Percentiles rank a stretch among this genome's conserved stretches.
Evolutionary conservation across 148 eudicot species (phyloP).

Genomic region (Pharnaceum exiguum): DNA sequence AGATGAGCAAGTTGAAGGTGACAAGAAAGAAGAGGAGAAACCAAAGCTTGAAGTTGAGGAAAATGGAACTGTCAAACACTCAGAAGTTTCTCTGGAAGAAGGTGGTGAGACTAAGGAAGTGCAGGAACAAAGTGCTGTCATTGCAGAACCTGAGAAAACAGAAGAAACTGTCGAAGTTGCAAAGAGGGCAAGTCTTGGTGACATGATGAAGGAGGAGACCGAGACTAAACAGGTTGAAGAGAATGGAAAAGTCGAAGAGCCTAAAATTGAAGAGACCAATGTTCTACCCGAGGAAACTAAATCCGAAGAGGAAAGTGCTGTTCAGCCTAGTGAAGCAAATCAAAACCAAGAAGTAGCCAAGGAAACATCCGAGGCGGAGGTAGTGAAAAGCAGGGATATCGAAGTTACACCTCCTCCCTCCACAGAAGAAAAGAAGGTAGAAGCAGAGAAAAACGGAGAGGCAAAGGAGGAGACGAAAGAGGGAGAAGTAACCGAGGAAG

Average conservation of each 20-base stretch:
- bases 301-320: slow-evolving; percentile 14
- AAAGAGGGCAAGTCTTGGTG: slow-evolving; percentile 29
- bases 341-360: slow-evolving; percentile 26
- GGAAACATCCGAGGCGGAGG: slow-evolving; percentile 34
- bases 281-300: slow-evolving; percentile 28
- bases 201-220: slow-evolving; percentile 29
- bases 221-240: slow-evolving; percentile 15
- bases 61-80: neutral
- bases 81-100: neutral
- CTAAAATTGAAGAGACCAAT: neutral
- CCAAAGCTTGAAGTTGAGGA: neutral
- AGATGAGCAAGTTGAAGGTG: slow-evolving; percentile 10
- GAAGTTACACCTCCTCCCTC: slow-evolving; percentile 29
- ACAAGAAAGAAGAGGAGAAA: neutral
- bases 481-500: slow-evolving; percentile 24
- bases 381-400: slow-evolving; percentile 39
- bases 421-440: slow-evolving; percentile 4
- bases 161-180: slow-evolving; percentile 18
- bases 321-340: slow-evolving; percentile 7
- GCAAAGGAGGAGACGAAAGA: slow-evolving; percentile 15
- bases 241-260: slow-evolving; percentile 12
- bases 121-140: neutral
- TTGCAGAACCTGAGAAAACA: slow-evolving; percentile 7
- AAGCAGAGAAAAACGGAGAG: slow-evolving; percentile 30
- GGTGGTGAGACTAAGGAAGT: slow-evolving; percentile 15